Evolutionary conservation across 2,329 filamentous ascomycete species (phyloP).

Genomic region (Didymella lethalis): DNA sequence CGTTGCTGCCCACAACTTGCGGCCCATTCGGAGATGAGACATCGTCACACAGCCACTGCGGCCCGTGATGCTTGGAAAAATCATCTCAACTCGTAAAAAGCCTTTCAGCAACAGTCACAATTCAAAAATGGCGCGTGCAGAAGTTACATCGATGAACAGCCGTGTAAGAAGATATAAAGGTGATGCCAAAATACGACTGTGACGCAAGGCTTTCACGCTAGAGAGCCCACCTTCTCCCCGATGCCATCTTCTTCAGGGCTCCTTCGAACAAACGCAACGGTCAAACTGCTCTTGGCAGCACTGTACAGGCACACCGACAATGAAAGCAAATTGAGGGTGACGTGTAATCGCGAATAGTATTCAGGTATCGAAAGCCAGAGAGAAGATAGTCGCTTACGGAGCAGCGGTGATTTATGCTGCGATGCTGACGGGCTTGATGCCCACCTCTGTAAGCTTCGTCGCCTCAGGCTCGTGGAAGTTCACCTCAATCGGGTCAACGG

Average conservation of each 20-base stretch:
- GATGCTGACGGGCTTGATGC: conserved; percentile 40
- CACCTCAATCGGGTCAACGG: conserved; percentile 37
- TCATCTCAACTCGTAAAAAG: not conserved
- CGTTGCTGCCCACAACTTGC: conserved; percentile 5
- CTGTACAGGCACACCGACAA: not conserved
- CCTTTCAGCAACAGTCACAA: not conserved
- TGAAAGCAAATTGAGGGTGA: not conserved
- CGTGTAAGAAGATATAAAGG: not conserved
- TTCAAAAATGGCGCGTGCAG: not conserved
- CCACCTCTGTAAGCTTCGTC: conserved; percentile 40
- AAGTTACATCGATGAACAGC: not conserved
- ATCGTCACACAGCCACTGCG: not conserved
- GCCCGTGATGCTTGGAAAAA: too few relatives aligned
- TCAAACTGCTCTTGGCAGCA: too few relatives aligned
- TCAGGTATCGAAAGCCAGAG: not conserved
- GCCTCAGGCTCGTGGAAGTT: conserved; percentile 26
- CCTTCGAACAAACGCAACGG: not conserved
- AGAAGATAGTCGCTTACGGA: not conserved
- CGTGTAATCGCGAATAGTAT: too few relatives aligned
- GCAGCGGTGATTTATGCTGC: conserved; percentile 26
- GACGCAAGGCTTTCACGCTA: conserved; percentile 4
- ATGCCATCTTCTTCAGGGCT: not conserved
- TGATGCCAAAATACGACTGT: not conserved
- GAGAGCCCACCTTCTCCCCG: not conserved
- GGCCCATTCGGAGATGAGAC: conserved; percentile 3